phyloP scores from a whole-genome alignment of 192 early-diverging fungal genomes.

The Linnemannia elongata region DNA sequence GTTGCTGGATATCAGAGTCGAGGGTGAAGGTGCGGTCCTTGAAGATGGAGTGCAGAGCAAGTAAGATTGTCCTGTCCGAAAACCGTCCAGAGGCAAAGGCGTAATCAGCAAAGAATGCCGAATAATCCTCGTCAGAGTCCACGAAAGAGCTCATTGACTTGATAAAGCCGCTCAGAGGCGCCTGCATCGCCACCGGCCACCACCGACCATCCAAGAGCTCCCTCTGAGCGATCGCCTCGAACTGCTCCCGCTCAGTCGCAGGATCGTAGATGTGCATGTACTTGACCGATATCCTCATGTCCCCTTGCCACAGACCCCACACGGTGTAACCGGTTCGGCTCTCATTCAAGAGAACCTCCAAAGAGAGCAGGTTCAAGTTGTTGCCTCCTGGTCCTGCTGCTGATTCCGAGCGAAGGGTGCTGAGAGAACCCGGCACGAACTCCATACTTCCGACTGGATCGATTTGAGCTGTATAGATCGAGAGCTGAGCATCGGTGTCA shows the following conservation, averaged over 20 bases:
- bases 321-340: conserved; percentile 36
- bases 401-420: conserved; percentile 22
- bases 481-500: conserved; percentile 38
- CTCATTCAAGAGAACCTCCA: conserved; percentile 22
- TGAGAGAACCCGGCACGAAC: conserved; percentile 26
- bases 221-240: conserved; percentile 12
- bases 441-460: conserved; percentile 31
- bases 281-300: conserved; percentile 23
- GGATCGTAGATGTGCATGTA: conserved; percentile 52
- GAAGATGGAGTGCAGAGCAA: conserved; percentile 23
- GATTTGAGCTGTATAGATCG: conserved; percentile 32
- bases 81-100: conserved; percentile 47
- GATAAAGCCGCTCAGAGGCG: conserved; percentile 36
- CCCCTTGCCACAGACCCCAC: conserved; percentile 44
- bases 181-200: conserved; percentile 54
- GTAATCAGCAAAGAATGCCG: conserved; percentile 38
- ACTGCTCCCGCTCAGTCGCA: conserved; percentile 27
- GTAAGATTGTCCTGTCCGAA: conserved; percentile 43
- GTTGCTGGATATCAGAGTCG: conserved; percentile 17
- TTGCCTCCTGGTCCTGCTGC: conserved; percentile 27
- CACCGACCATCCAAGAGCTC: conserved; percentile 45
- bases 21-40: conserved; percentile 12
- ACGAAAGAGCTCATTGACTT: conserved; percentile 47
- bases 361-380: conserved; percentile 13
- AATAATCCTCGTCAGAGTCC: conserved; percentile 27